Conservation (phyloP, 768 basidiomycete genomes). For the Suillus cothurnatus region DNA sequence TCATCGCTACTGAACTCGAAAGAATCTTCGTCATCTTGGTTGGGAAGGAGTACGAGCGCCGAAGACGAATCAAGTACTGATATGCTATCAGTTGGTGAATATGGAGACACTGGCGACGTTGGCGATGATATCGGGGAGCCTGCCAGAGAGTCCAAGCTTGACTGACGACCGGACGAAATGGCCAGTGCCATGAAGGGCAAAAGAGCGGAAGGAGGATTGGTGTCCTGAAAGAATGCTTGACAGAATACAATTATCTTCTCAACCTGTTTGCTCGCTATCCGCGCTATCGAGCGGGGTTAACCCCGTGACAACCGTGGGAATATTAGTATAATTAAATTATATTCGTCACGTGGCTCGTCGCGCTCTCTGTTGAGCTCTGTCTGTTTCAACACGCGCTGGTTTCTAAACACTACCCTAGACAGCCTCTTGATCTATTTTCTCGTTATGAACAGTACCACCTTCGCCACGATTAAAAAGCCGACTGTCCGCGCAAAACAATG, state of each 20-base stretch:
- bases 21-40: slow-evolving; percentile 44
- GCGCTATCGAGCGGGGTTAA: neutral
- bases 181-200: slow-evolving; percentile 13
- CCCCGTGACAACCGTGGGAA: neutral
- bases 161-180: slow-evolving; percentile 10
- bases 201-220: slow-evolving; percentile 10
- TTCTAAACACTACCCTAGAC: neutral
- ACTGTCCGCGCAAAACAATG: slow-evolving; percentile 27
- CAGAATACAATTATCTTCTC: neutral
- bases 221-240: slow-evolving; percentile 4
- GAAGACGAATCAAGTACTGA: slow-evolving; percentile 45
- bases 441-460: slow-evolving; percentile 10
- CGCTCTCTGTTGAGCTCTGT: neutral
- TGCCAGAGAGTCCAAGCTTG: slow-evolving; percentile 17
- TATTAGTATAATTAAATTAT: neutral
- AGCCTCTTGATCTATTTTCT: neutral
- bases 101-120: slow-evolving; percentile 4
- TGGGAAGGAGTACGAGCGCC: slow-evolving; percentile 65
- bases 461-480: slow-evolving; percentile 13
- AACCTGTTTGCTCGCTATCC: neutral
- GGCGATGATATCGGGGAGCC: slow-evolving; percentile 2
- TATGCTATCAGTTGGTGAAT: slow-evolving; percentile 15
- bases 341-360: neutral
- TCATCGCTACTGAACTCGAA: slow-evolving; percentile 47
- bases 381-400: neutral